Conservation (phyloP, 352 stramenopile species). For the Globisporangium spinosum region DNA sequence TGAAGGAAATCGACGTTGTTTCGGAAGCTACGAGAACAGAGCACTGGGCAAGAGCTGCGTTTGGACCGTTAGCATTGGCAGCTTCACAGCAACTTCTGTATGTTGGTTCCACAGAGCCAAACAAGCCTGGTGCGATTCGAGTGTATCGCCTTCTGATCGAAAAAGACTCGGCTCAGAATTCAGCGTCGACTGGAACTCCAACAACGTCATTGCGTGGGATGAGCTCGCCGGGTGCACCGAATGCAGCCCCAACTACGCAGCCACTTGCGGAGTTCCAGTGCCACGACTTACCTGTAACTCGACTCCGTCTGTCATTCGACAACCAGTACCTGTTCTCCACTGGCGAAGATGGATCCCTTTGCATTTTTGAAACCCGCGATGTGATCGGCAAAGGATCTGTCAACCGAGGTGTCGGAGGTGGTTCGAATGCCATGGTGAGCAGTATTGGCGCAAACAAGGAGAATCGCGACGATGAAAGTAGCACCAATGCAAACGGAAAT, state of each 20-base stretch:
- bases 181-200: constrained; percentile 10
- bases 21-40: constrained; percentile 54
- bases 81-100: constrained; percentile 90
- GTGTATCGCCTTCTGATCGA: constrained; percentile 71
- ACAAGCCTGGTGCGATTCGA: constrained; percentile 61
- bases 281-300: constrained; percentile 72
- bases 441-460: constrained; percentile 27
- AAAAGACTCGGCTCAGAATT: constrained; percentile 31
- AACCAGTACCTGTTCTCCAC: constrained; percentile 92
- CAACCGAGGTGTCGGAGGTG: constrained; percentile 22
- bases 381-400: constrained; percentile 43
- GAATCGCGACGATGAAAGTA: constrained; percentile 20
- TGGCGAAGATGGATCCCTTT: constrained; percentile 89
- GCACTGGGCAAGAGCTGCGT: constrained; percentile 44
- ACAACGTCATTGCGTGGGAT: constrained; percentile 15
- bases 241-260: constrained; percentile 17
- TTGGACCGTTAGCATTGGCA: constrained; percentile 83
- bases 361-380: constrained; percentile 87
- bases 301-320: constrained; percentile 78
- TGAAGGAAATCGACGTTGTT: constrained; percentile 88
- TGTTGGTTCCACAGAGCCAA: constrained; percentile 74
- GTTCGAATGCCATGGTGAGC: constrained; percentile 29
- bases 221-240: constrained; percentile 19
- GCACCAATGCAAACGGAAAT: constrained; percentile 41
- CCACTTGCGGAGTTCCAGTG: constrained; percentile 71